Evolutionary conservation across 495 filamentous ascomycete genomes (phyloP).

Genomic region (Penicillium bovifimosum): DNA sequence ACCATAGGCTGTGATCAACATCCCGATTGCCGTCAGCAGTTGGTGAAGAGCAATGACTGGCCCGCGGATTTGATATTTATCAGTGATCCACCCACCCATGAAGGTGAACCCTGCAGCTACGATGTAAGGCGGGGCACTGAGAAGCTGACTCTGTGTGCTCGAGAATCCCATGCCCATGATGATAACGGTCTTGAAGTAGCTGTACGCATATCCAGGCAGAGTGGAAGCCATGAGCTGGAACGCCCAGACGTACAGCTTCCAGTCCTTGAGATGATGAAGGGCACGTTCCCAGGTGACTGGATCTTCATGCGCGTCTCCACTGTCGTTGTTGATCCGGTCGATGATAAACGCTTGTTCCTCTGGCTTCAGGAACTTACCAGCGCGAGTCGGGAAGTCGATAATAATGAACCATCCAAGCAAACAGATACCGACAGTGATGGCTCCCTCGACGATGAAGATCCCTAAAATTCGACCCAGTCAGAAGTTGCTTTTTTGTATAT

Average conservation of each 20-base stretch:
- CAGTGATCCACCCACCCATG: neutral
- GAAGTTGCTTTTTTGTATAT: neutral
- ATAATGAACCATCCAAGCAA: neutral
- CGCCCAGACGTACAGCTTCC: constrained; percentile 1
- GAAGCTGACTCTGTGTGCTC: neutral
- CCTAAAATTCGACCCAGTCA: neutral
- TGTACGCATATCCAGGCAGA: neutral
- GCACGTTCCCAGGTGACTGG: neutral
- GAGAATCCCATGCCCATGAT: neutral
- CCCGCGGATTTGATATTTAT: constrained; percentile 1
- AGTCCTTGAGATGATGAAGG: neutral
- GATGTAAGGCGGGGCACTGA: neutral
- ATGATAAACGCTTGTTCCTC: neutral
- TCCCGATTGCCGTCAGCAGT: neutral
- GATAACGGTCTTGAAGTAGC: constrained; percentile 1
- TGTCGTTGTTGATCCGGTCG: neutral
- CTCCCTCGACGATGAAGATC: neutral
- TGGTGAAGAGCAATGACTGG: neutral
- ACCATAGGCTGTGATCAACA: neutral
- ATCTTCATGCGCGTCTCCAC: neutral
- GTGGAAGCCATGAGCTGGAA: constrained; percentile 2
- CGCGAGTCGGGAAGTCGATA: neutral
- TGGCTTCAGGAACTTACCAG: neutral
- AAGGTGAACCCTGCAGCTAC: neutral
- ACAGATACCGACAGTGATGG: neutral